These are phyloP conservation scores for Mucor plumbeus DNA, from an alignment of 371 early-diverging fungal species.

Conservation along the genomic window DNA sequence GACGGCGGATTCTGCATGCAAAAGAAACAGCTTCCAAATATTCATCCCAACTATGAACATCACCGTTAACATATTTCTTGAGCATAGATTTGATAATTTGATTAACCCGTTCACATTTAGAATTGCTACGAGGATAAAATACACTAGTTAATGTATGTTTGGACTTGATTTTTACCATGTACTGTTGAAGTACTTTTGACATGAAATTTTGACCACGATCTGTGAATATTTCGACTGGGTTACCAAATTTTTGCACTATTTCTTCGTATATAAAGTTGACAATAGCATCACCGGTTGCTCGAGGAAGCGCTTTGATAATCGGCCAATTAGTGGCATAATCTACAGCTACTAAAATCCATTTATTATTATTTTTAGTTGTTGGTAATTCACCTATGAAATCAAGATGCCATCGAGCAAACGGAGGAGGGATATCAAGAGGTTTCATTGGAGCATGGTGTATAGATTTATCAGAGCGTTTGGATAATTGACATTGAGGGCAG, in stretches of 20 bases:
- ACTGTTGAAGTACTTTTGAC: not conserved
- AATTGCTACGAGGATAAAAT: constrained; percentile 21
- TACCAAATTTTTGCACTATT: constrained; percentile 41
- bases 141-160: not conserved
- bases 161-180: not conserved
- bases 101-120: constrained; percentile 33
- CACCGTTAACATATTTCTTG: constrained; percentile 11
- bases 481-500: constrained; percentile 24
- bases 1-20: constrained; percentile 16
- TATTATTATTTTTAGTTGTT: constrained; percentile 13
- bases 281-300: constrained; percentile 29
- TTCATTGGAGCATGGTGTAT: constrained; percentile 17
- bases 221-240: constrained; percentile 30
- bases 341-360: constrained; percentile 36
- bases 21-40: constrained; percentile 14
- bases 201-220: constrained; percentile 34
- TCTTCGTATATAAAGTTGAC: no score
- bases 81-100: constrained; percentile 15
- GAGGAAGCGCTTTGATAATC: constrained; percentile 26
- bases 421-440: constrained; percentile 14
- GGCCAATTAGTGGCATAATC: constrained; percentile 52
- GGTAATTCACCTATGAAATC: constrained; percentile 33
- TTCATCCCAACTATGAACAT: constrained; percentile 12
- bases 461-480: no score
- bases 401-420: constrained; percentile 18